Evolutionary conservation across 2,329 filamentous ascomycete genomes (phyloP).

Genomic region (Sclerotinia subarctica): DNA sequence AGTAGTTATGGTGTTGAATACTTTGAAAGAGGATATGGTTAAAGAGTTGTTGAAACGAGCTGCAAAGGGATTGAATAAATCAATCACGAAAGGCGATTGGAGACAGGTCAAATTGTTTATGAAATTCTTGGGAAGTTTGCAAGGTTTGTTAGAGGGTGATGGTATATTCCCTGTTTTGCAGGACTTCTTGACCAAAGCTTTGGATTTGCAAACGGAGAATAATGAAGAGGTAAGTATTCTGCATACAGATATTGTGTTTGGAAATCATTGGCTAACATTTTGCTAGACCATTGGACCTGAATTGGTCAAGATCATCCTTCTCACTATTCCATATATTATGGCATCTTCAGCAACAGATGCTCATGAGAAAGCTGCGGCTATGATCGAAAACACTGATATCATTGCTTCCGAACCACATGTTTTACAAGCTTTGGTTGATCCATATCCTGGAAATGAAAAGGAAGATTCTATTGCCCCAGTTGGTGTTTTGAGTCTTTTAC

Average conservation of each 20-base stretch:
- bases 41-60: slow-evolving; percentile 65
- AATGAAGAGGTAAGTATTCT: slow-evolving; percentile 76
- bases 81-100: slow-evolving; percentile 74
- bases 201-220: slow-evolving; percentile 86
- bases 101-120: slow-evolving; percentile 86
- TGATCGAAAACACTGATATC: slow-evolving; percentile 92
- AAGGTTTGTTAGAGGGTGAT: slow-evolving; percentile 75
- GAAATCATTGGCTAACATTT: slow-evolving; percentile 20
- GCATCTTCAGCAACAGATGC: slow-evolving; percentile 67
- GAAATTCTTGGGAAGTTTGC: slow-evolving; percentile 84
- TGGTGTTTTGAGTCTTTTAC: slow-evolving; percentile 76
- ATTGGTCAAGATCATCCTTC: slow-evolving; percentile 92
- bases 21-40: slow-evolving; percentile 70
- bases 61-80: slow-evolving; percentile 59
- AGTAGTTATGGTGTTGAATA: slow-evolving; percentile 76
- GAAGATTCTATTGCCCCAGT: slow-evolving; percentile 61
- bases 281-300: slow-evolving; percentile 68
- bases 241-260: slow-evolving; percentile 28
- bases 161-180: slow-evolving; percentile 83
- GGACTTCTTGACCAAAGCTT: slow-evolving; percentile 87
- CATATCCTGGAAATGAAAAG: slow-evolving; percentile 66
- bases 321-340: slow-evolving; percentile 90
- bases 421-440: slow-evolving; percentile 81
- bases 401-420: slow-evolving; percentile 86
- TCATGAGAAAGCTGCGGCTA: slow-evolving; percentile 68